phyloP scores from a whole-genome alignment of 257 asterid species.

The Cordia subcordata region DNA sequence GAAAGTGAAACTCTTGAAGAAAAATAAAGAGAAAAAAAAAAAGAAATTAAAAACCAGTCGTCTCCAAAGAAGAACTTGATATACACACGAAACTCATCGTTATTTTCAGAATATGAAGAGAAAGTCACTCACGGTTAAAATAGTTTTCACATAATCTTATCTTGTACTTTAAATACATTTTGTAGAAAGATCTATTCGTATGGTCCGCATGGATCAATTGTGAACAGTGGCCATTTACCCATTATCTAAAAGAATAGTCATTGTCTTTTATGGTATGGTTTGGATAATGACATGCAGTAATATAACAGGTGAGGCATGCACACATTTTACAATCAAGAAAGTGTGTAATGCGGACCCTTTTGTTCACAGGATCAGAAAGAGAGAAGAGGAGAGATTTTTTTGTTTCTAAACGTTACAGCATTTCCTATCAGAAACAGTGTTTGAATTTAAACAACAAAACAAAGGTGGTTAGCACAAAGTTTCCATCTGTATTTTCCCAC shows the following conservation, averaged over 20 bases:
- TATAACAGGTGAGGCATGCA: slow-evolving; percentile 8
- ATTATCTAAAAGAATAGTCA: slow-evolving; percentile 13
- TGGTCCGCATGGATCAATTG: slow-evolving; percentile 15
- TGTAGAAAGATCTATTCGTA: not conserved
- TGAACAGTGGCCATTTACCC: slow-evolving; percentile 17
- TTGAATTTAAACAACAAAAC: slow-evolving; percentile 4
- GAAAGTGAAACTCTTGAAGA: too few relatives aligned
- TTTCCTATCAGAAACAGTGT: not conserved
- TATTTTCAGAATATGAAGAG: too few relatives aligned
- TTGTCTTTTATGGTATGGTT: slow-evolving; percentile 11
- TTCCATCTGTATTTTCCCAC: too few relatives aligned
- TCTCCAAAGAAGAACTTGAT: too few relatives aligned
- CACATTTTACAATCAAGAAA: slow-evolving; percentile 10
- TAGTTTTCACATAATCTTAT: too few relatives aligned
- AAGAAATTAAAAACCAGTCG: too few relatives aligned
- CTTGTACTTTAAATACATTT: too few relatives aligned
- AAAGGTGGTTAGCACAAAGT: too few relatives aligned
- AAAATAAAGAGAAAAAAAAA: too few relatives aligned
- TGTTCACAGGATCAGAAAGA: not conserved
- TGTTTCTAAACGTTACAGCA: slow-evolving; percentile 11
- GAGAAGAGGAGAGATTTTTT: too few relatives aligned
- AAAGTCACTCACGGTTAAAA: too few relatives aligned
- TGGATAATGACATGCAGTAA: slow-evolving; percentile 24
- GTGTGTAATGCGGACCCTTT: not conserved
- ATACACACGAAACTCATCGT: too few relatives aligned